Base-by-base conservation (phyloP, 2,329 filamentous ascomycete species). In the Fonsecaea multimorphosa region DNA sequence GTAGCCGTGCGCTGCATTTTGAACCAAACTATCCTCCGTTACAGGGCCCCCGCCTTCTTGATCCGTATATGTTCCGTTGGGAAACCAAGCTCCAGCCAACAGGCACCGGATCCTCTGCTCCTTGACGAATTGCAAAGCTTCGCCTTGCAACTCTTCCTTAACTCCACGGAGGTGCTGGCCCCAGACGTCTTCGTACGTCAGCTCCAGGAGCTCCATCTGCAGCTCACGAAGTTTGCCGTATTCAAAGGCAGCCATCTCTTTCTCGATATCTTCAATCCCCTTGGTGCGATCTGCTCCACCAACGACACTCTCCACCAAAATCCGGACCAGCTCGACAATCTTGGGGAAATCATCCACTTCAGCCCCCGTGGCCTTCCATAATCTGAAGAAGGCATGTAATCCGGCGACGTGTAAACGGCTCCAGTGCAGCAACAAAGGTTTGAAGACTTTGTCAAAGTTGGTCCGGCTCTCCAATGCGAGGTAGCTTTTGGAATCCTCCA, bases 141-240 rank as follows among this genome's bases (percentile, higher is more conserved):
- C 95, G 73, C 94, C 89, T 72, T 92, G 91, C 52, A 98, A 84
- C 76, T 96, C 92, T 61, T 97, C 92, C 36, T 93, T 90, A n/a
- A 97, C 91, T 78, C 95, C 92, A 69, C 87, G 87, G 31, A 99
- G 83, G 78, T 98, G 93, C 68, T 91, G 87, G 12, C 93, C 93
- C 95, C 95, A 99, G 56, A 91, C 91, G 75, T 96, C 92, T 76
- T 98, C 94, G 74, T 98, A 98, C 0, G 92, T 91, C 70, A 95
- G 82, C 75, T 96, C 92, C 3, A 98, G 82, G 11, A 97, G 84
- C 72, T 96, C 91, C 93, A 98, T 97, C 78, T 99, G 95, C 61
- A 97, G 82, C 74, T 93, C 89, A 58, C 95, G 87, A 61, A 98
- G 82, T 44, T 88, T 86, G 52, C 85, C 82, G 72, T 93, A 90